Evolutionary conservation across 2,329 filamentous ascomycete species (phyloP), one percentile per base, ranked within the genome.

Genomic region (Chrysoporthe puriensis): DNA sequence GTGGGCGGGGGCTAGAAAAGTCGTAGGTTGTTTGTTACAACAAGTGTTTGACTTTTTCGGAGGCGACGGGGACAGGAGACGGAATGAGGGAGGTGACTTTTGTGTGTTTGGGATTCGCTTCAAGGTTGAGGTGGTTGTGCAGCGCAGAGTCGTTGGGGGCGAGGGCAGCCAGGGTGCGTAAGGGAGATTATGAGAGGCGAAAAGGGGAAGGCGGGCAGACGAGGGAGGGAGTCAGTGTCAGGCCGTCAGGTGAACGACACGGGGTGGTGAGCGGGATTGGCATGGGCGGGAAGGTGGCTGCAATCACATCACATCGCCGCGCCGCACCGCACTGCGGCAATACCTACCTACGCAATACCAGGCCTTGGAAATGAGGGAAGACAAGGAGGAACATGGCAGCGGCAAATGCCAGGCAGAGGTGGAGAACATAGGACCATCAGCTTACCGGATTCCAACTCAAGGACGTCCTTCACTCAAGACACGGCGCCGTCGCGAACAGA

Each of bases 171-270:
- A 69, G 72, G 72, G 73, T 72, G 73, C 73, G 71, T 72, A 73
- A 74, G 70, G 71, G 69, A 74, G 64, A 66, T 72, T 71, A 70
- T 71, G 72, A 70, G 71, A 72, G 64, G 68, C 64, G 67, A 69
- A 64, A 69, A 65, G 57, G 62, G 64, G 66, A 62, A 48, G 62
- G 68, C 48, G 61, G 43, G 44, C 36, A 40, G 42, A 54, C n/a
- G 63, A 68, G 6, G 42, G 11, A 14, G 6, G 40, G 57, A 16
- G 21, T 54, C 21, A 21, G 50, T 32, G 63, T 56, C 36, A 40
- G 50, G 14, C 50, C 26, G 50, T 32, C 50, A 21, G 50, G 50
- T 32, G 21, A 54, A 13, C 34, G 50, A 54, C 57, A 60, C 60
- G 64, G 54, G 59, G 67, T 64, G 63, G 63, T 61, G 56, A 64